Conservation (phyloP, 352 stramenopile genomes). For the Lagenidium sp. region DNA sequence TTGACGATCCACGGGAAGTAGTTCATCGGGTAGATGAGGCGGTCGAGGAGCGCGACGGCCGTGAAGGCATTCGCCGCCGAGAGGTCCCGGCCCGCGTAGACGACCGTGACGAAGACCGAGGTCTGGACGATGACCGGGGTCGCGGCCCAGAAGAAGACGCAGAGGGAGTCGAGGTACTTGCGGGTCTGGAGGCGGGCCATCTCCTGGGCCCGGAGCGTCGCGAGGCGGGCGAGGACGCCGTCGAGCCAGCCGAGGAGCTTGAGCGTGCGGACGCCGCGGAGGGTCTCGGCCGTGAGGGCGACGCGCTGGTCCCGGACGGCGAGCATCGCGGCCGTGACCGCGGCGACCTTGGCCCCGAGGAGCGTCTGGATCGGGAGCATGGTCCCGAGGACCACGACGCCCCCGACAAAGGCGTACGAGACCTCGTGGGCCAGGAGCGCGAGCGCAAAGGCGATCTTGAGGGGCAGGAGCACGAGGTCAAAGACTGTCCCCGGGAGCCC, state of each 20-base stretch:
- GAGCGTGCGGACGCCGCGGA: slow-evolving; percentile 67
- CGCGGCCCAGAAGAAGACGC: slow-evolving; percentile 88
- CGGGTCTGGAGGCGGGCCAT: slow-evolving; percentile 56
- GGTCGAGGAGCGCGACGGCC: slow-evolving; percentile 78
- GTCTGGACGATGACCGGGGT: slow-evolving; percentile 85
- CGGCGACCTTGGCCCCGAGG: slow-evolving; percentile 71
- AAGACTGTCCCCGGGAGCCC: slow-evolving; percentile 67
- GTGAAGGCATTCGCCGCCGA: slow-evolving; percentile 79
- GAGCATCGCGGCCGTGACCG: slow-evolving; percentile 63
- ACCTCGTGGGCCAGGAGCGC: slow-evolving; percentile 66
- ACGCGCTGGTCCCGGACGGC: slow-evolving; percentile 76
- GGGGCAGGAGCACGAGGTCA: slow-evolving; percentile 69
- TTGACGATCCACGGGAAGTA: slow-evolving; percentile 91
- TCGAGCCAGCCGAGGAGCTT: slow-evolving; percentile 72
- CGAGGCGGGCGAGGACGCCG: slow-evolving; percentile 37
- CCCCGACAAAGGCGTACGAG: slow-evolving; percentile 78
- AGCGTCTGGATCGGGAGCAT: slow-evolving; percentile 84
- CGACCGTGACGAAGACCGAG: slow-evolving; percentile 67
- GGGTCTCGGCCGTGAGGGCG: slow-evolving; percentile 42
- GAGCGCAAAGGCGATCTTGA: slow-evolving; percentile 69
- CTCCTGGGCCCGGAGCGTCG: slow-evolving; percentile 39
- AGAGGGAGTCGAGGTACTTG: slow-evolving; percentile 87
- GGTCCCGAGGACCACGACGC: slow-evolving; percentile 53
- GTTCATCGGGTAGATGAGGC: slow-evolving; percentile 89
- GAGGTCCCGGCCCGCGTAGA: slow-evolving; percentile 61